Conservation (phyloP, 1,284 basidiomycete genomes). For the Leccinum pachyderme region DNA sequence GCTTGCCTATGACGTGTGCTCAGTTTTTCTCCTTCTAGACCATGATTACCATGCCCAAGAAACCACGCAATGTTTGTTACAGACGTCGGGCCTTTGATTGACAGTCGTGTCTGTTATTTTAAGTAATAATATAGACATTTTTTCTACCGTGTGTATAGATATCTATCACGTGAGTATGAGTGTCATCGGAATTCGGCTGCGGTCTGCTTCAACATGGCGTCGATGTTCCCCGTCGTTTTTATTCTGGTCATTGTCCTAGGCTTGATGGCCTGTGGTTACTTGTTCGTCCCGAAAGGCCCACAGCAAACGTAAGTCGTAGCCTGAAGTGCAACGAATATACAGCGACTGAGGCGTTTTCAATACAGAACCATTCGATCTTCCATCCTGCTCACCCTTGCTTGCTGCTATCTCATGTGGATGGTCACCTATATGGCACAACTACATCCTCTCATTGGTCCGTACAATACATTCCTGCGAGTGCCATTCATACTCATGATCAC, state of each 20-base stretch:
- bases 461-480: no score
- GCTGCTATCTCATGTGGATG: constrained; percentile 93
- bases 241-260: constrained; percentile 56
- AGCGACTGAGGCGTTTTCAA: background rate
- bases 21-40: constrained; percentile 40
- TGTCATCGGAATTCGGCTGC: background rate
- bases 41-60: constrained; percentile 69
- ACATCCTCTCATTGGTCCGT: constrained; percentile 82
- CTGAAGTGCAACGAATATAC: background rate
- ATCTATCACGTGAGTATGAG: background rate
- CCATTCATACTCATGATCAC: constrained; percentile 8
- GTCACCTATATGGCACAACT: constrained; percentile 91
- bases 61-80: constrained; percentile 48
- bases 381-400: constrained; percentile 71
- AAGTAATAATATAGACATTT: background rate
- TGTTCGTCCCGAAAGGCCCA: constrained; percentile 79
- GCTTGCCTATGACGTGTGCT: background rate
- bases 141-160: background rate
- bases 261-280: constrained; percentile 64
- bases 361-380: constrained; percentile 78
- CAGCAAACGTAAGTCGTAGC: constrained; percentile 75
- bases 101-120: constrained; percentile 5
- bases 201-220: constrained; percentile 41
- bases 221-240: constrained; percentile 54
- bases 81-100: constrained; percentile 41